Conservation (phyloP, 2,329 filamentous ascomycete species). For the Calonectria hongkongensis region DNA sequence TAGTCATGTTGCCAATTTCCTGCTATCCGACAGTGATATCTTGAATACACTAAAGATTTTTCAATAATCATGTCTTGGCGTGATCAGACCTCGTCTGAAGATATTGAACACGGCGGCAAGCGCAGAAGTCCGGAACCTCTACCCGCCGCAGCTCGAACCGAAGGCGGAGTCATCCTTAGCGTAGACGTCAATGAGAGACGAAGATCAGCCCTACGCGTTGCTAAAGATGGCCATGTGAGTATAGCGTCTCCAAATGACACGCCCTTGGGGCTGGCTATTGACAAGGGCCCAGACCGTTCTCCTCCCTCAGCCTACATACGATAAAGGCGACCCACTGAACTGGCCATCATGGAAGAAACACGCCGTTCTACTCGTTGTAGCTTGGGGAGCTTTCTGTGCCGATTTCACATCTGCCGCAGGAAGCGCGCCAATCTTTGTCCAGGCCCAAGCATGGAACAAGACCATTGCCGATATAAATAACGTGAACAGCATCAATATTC, state of each 20-base stretch:
- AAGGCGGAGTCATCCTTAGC: slow-evolving; percentile 41
- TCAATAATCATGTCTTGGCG: slow-evolving; percentile 40
- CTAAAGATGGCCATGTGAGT: slow-evolving; percentile 46
- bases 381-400: slow-evolving; percentile 45
- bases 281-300: slow-evolving; percentile 39
- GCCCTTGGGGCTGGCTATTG: not conserved
- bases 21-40: not conserved
- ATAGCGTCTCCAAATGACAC: not conserved
- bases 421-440: slow-evolving; percentile 43
- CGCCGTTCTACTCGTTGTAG: slow-evolving; percentile 44
- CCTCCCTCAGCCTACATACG: slow-evolving; percentile 45
- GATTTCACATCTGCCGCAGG: slow-evolving; percentile 49
- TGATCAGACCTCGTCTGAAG: slow-evolving; percentile 43
- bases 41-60: not conserved
- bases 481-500: slow-evolving; percentile 46
- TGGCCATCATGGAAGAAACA: slow-evolving; percentile 49
- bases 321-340: slow-evolving; percentile 46
- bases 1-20: not conserved
- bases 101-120: slow-evolving; percentile 32
- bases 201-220: slow-evolving; percentile 39
- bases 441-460: slow-evolving; percentile 46
- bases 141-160: slow-evolving; percentile 41
- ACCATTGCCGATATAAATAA: slow-evolving; percentile 37
- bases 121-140: slow-evolving; percentile 29
- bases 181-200: slow-evolving; percentile 29